Conservation (phyloP, 495 filamentous ascomycete species). For the Aspergillus sparsus region DNA sequence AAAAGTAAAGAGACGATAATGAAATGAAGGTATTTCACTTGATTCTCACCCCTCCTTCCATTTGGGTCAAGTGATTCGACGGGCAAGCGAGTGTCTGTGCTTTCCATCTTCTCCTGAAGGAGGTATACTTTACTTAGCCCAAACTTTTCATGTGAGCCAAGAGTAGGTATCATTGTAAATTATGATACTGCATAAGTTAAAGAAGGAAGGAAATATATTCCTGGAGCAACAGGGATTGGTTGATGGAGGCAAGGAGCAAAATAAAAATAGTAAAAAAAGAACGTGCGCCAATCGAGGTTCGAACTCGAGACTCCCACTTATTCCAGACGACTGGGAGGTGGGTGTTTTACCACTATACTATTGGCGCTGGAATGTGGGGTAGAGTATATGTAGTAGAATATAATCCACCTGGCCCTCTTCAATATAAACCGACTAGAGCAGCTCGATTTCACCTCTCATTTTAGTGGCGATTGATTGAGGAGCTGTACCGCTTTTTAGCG, state of each 20-base stretch:
- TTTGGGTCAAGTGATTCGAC: too few species aligned
- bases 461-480: not conserved
- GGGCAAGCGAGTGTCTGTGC: too few species aligned
- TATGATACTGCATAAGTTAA: not conserved
- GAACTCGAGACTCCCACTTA: slow-evolving; percentile 13
- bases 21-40: too few species aligned
- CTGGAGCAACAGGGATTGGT: not conserved
- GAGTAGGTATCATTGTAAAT: too few species aligned
- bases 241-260: not conserved
- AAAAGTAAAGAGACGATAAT: too few species aligned
- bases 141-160: too few species aligned
- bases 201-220: too few species aligned
- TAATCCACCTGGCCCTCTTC: not conserved
- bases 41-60: too few species aligned
- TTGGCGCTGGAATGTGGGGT: slow-evolving; percentile 6
- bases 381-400: not conserved
- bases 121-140: too few species aligned
- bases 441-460: not conserved
- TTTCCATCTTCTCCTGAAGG: too few species aligned
- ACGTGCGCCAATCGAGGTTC: slow-evolving; percentile 12
- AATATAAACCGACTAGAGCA: not conserved
- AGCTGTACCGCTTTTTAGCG: not conserved
- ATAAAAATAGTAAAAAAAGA: not conserved
- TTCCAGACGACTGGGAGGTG: slow-evolving; percentile 8
- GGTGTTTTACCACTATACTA: slow-evolving; percentile 12